A percentile compares a stretch with the other conserved stretches of the same genome.
These are phyloP conservation scores for Gynandropsis gynandra DNA, from an alignment of 345 rosid species.

Conservation along the genomic window DNA sequence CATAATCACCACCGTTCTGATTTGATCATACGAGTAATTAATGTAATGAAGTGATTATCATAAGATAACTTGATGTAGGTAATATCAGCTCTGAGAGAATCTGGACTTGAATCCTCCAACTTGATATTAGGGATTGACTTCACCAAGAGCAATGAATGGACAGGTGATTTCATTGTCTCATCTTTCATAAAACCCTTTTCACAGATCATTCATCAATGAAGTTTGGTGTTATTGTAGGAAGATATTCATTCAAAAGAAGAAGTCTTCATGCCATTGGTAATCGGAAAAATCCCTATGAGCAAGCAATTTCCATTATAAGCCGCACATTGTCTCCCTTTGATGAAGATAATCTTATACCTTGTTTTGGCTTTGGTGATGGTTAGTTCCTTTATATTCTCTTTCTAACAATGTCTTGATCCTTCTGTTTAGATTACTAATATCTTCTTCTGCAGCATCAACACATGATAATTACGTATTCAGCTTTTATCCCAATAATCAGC, in stretches of 20 bases:
- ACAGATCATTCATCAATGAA: too few relatives aligned
- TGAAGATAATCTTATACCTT: constrained; percentile 91
- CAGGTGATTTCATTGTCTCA: constrained; percentile 26
- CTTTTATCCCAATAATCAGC: constrained; percentile 56
- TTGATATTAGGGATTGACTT: constrained; percentile 66
- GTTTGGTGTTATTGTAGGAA: constrained; percentile 36
- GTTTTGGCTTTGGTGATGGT: constrained; percentile 99
- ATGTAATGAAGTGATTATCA: constrained; percentile 2
- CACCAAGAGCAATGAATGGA: constrained; percentile 76
- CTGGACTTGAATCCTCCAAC: constrained; percentile 76
- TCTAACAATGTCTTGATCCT: neutral
- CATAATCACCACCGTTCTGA: neutral
- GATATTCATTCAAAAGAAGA: constrained; percentile 58
- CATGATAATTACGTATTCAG: constrained; percentile 68
- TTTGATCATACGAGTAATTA: constrained; percentile 5
- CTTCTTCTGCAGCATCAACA: constrained; percentile 58
- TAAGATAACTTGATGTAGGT: constrained; percentile 32
- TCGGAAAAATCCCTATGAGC: constrained; percentile 75
- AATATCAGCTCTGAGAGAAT: constrained; percentile 52
- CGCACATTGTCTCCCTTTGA: constrained; percentile 81
- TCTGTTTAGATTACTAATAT: neutral
- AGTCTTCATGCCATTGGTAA: constrained; percentile 73
- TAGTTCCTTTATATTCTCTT: constrained; percentile 30
- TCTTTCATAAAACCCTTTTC: too few relatives aligned
- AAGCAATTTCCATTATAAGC: constrained; percentile 90